These are phyloP conservation scores for Balamuthia mandrillaris DNA, from an alignment of 208 protist species.

Conservation along the genomic window DNA sequence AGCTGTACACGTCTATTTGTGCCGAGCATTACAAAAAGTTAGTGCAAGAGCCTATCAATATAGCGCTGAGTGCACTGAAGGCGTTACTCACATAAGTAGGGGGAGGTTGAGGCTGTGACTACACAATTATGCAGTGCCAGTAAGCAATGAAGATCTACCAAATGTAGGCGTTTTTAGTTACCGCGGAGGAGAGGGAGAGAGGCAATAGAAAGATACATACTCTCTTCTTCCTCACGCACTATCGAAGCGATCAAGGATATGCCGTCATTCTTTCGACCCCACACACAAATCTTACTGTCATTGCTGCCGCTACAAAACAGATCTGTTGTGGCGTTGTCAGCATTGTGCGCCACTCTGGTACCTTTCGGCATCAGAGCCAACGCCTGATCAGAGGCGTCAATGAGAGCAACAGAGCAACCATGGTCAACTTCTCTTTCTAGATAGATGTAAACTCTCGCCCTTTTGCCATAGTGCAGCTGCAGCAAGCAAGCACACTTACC, in stretches of 20 bases:
- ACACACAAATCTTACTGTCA: slow-evolving; percentile 19
- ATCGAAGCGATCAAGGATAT: neutral
- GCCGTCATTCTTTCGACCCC: neutral
- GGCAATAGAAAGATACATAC: neutral
- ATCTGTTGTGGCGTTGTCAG: no score
- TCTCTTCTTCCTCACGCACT: slow-evolving; percentile 34
- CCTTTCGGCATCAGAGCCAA: no score
- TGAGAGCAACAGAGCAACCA: no score
- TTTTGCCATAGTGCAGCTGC: no score
- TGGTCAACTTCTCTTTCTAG: no score
- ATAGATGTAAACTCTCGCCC: no score
- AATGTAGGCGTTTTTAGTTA: neutral
- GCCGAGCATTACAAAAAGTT: neutral
- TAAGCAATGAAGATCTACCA: slow-evolving; percentile 9
- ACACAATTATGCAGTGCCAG: neutral
- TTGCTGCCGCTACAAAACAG: slow-evolving; percentile 23
- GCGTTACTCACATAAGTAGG: neutral
- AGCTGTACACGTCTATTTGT: slow-evolving; percentile 3
- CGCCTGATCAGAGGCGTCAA: no score
- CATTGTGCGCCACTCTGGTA: no score
- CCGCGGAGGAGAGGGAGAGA: neutral
- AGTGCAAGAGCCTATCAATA: neutral
- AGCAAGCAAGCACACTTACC: neutral
- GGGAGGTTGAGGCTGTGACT: slow-evolving; percentile 7
- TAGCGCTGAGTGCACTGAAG: neutral